Percentiles rank a stretch among this genome's conserved stretches.
phyloP scores from a whole-genome alignment of 1,139 yeast species.

The Petasospora fabianii region DNA sequence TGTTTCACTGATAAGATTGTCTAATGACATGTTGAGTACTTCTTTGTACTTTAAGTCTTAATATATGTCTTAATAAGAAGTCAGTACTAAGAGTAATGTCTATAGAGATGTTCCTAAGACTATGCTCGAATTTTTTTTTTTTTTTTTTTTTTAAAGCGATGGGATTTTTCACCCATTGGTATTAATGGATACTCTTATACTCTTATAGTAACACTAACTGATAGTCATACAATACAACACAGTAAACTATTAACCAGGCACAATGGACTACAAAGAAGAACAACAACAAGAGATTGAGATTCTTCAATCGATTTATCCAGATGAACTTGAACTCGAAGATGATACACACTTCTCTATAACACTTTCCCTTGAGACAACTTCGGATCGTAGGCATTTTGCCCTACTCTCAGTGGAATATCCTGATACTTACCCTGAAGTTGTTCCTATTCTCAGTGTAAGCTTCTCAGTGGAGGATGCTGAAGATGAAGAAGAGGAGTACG shows the following conservation, averaged over 20 bases:
- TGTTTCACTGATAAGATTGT: slow-evolving; percentile 28
- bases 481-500: slow-evolving; percentile 42
- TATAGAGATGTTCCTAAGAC: too few species aligned
- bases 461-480: slow-evolving; percentile 42
- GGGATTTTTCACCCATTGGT: too few species aligned
- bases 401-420: slow-evolving; percentile 63
- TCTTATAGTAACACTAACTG: not conserved
- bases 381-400: slow-evolving; percentile 50
- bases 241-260: not conserved
- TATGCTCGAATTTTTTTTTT: too few species aligned
- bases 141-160: too few species aligned
- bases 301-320: slow-evolving; percentile 87
- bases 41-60: slow-evolving; percentile 1
- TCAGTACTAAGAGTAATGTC: too few species aligned
- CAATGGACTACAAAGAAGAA: slow-evolving; percentile 74
- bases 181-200: too few species aligned
- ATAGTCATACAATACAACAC: not conserved
- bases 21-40: not conserved
- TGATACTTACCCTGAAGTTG: slow-evolving; percentile 64
- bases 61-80: too few species aligned
- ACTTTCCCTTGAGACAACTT: slow-evolving; percentile 54
- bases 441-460: slow-evolving; percentile 49
- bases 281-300: slow-evolving; percentile 80
- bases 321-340: slow-evolving; percentile 53
- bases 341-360: slow-evolving; percentile 46